A percentile compares a stretch with the other conserved stretches of the same genome.
Conservation (phyloP, 164 flowering plant genomes). For the Cinnamomum chago region DNA sequence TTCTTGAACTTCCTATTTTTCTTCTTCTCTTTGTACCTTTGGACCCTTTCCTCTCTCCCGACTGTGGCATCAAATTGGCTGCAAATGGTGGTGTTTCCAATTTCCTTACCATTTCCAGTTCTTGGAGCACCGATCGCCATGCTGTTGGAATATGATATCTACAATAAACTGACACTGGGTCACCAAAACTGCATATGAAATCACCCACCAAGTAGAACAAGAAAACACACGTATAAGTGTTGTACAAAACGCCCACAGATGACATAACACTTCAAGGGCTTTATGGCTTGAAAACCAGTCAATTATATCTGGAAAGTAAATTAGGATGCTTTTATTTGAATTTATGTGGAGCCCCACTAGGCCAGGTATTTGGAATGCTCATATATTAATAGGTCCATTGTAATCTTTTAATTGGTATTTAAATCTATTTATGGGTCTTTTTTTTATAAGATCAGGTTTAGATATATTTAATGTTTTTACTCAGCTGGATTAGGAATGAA, state of each 20-base stretch:
- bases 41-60: constrained; percentile 30
- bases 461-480: too few relatives aligned
- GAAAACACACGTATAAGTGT: neutral
- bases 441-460: too few relatives aligned
- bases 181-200: neutral
- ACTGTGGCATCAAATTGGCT: neutral
- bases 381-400: too few relatives aligned
- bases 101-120: neutral
- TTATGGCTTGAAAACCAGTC: too few relatives aligned
- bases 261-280: neutral
- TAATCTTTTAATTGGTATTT: too few relatives aligned
- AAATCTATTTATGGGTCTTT: too few relatives aligned
- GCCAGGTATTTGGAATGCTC: too few relatives aligned
- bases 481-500: too few relatives aligned
- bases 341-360: too few relatives aligned
- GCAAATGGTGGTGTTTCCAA: neutral
- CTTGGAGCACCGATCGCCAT: neutral
- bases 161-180: neutral
- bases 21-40: constrained; percentile 32
- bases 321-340: too few relatives aligned
- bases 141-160: constrained; percentile 3
- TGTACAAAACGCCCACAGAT: neutral
- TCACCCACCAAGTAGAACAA: neutral
- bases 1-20: constrained; percentile 28
- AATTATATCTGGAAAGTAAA: too few relatives aligned